Evolutionary conservation across 345 rosid species (phyloP).

Genomic region (Rhodomyrtus tomentosa): DNA sequence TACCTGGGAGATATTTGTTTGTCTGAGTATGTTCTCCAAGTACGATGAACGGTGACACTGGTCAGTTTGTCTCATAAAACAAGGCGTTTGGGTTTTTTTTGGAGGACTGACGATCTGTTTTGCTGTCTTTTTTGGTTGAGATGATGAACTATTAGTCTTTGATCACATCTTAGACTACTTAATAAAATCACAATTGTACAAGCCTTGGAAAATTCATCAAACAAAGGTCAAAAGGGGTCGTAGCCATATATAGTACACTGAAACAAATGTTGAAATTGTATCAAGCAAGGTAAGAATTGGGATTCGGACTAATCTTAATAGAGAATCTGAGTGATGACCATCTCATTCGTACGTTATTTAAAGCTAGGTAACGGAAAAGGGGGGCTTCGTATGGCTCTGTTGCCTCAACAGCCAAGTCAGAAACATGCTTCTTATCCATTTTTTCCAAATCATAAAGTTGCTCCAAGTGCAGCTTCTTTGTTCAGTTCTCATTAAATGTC

Average conservation of each 20-base stretch:
- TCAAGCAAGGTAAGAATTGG: neutral
- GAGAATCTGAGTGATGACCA: neutral
- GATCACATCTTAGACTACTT: fast-evolving
- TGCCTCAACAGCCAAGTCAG: neutral
- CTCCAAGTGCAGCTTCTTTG: neutral
- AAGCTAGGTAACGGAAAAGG: neutral
- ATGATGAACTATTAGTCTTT: neutral
- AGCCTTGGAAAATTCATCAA: neutral
- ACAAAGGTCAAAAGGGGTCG: neutral
- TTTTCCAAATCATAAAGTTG: neutral
- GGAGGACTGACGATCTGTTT: no score
- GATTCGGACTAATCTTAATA: neutral
- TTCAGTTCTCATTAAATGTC: neutral
- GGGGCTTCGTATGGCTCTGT: neutral
- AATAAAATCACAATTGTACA: no score
- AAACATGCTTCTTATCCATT: neutral
- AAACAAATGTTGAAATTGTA: neutral
- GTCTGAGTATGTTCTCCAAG: neutral
- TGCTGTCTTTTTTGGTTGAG: neutral
- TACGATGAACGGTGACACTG: neutral
- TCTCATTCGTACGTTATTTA: neutral
- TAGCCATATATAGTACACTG: neutral
- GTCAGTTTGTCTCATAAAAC: neutral
- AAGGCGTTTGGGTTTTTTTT: neutral
- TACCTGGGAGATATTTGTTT: neutral